Base-by-base conservation (phyloP, 805 yeast genomes). In the Candida palmyrensis region DNA sequence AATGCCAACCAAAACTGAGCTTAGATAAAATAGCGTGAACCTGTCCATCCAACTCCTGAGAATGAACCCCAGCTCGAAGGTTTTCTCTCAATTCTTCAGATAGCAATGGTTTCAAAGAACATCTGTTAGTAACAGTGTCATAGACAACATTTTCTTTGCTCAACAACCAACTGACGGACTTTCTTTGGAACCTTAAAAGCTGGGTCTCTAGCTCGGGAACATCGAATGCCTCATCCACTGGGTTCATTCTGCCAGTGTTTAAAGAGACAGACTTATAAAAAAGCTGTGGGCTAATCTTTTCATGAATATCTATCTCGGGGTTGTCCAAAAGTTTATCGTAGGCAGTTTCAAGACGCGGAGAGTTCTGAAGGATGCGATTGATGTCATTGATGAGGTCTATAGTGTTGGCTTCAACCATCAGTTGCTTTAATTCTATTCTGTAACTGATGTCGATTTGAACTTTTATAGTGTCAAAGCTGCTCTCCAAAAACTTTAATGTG, bases 121-220 rank as follows among this genome's bases (percentile, higher is more conserved):
- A 55, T 4, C 53, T 18, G 16, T 48, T 44, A 0, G 55, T 48
- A 1, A 41, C 29, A 21, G 45, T 42, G 38, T 64, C 53, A 35
- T 64, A 68, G 8, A 26, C 18, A 4, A 64, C 66, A 26, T 73
- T 66, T 47, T 79, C 87, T 38, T 61, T 66, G 0, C 53, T 40
- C 4, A 79, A 52, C 46, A 79, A 54, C 87, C 87, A 79, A 12
- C 58, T 51, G 2, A 79, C 64, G 2, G 82, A 67, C 27, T 65
- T 68, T 4, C 59, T 61, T 48, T 79, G 87, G 39, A 77, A 79
- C 2, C 56, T 55, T 17, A 73, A 47, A 6, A 75, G 51, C 10
- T 56, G 55, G 0, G 75, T 61, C 7, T 62, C 68, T 5, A 75
- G 47, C 24, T 66, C 73, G 0, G 72, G 68, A 2, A 70, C 56